Conservation (phyloP, 345 rosid genomes). For the Mangifera indica region DNA sequence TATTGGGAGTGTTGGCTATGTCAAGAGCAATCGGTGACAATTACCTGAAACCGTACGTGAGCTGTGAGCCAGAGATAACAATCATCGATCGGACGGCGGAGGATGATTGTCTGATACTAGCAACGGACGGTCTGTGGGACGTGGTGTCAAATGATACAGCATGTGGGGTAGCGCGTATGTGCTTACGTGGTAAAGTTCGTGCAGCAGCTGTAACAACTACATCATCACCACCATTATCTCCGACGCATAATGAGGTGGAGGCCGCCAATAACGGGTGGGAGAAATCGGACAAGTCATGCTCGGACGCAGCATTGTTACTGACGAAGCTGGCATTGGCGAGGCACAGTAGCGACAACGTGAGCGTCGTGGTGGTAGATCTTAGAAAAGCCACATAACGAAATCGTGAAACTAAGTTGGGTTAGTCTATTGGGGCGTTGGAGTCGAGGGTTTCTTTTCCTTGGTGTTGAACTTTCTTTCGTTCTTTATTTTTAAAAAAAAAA, state of each 20-base stretch:
- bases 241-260: conserved; percentile 11
- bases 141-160: conserved; percentile 82
- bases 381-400: conserved; percentile 46
- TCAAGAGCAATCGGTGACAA: conserved; percentile 92
- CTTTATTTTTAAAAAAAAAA: no score
- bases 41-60: conserved; percentile 88
- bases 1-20: conserved; percentile 82
- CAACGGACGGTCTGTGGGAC: conserved; percentile 91
- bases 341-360: conserved; percentile 78
- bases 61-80: conserved; percentile 75
- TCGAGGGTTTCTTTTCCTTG: no score
- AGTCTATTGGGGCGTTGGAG: background rate
- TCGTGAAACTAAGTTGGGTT: background rate
- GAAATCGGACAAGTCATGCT: conserved; percentile 53
- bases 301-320: conserved; percentile 66
- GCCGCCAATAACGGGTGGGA: conserved; percentile 5
- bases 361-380: conserved; percentile 81
- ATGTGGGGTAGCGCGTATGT: conserved; percentile 68
- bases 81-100: conserved; percentile 57
- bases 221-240: background rate
- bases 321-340: conserved; percentile 78
- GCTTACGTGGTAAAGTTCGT: conserved; percentile 38
- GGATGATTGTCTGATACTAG: conserved; percentile 80
- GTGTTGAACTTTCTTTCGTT: no score
- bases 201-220: background rate